phyloP scores from a whole-genome alignment of 192 early-diverging fungal genomes.

The Coemansia sp. region DNA sequence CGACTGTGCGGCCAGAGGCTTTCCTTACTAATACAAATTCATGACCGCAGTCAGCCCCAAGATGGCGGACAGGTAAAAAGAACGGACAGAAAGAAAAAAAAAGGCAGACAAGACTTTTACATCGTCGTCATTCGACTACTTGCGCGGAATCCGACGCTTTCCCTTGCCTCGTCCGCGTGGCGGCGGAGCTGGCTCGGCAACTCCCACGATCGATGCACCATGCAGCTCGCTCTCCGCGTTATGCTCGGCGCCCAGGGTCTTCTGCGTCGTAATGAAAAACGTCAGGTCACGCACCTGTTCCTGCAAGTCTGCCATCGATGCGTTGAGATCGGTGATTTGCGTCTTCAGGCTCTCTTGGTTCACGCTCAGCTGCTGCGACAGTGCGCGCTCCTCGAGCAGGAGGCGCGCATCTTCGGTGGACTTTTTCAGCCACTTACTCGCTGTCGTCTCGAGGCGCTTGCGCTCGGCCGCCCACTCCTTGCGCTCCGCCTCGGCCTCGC shows the following conservation, averaged over 20 bases:
- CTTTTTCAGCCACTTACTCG: slow-evolving; percentile 55
- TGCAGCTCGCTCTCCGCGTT: slow-evolving; percentile 2
- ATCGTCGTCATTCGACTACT: background rate
- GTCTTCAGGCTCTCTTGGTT: slow-evolving; percentile 66
- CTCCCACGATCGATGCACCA: slow-evolving; percentile 22
- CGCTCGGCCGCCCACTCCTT: slow-evolving; percentile 28
- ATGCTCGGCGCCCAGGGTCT: slow-evolving; percentile 49
- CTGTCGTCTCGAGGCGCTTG: slow-evolving; percentile 57
- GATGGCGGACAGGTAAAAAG: no score
- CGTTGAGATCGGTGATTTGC: slow-evolving; percentile 58
- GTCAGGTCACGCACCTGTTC: slow-evolving; percentile 92
- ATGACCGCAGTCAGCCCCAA: no score
- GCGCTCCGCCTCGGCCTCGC: slow-evolving; percentile 51
- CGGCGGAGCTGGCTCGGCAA: slow-evolving; percentile 4
- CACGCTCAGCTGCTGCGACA: slow-evolving; percentile 51
- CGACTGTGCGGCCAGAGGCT: no score
- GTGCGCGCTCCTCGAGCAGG: slow-evolving; percentile 46
- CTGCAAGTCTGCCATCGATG: slow-evolving; percentile 63
- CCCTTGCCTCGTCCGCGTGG: background rate
- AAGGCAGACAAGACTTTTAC: no score
- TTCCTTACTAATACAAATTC: no score
- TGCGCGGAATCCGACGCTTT: slow-evolving; percentile 6
- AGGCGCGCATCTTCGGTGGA: slow-evolving; percentile 73
- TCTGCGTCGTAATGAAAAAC: slow-evolving; percentile 78
- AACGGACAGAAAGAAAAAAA: no score